Evolutionary conservation across 495 filamentous ascomycete genomes (phyloP), one percentile per base, ranked within the genome.

Genomic region (Astrothelium subdiscretum): DNA sequence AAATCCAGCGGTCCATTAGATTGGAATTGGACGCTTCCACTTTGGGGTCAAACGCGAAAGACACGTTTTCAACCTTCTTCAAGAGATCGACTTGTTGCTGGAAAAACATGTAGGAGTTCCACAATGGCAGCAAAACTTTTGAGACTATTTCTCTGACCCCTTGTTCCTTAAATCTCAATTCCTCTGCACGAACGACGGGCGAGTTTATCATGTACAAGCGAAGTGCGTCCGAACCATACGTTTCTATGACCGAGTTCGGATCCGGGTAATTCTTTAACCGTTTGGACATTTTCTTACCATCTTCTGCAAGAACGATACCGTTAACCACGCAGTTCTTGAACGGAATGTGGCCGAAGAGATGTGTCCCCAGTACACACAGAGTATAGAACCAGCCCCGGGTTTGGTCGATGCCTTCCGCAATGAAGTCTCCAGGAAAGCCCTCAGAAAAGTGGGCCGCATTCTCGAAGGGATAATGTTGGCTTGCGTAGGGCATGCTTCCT

Each of bases 231-330:
- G 92, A 91, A 26, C 94, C 94, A 69, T 96, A 96, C 61, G 86
- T 85, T 54, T 87, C 73, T 80, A 98, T 96, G 66, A 98, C 82
- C 22, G 91, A 71, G 35, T 75, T 76, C 12, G 95, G 94, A 69
- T 97, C 95, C 10, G 95, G 95, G 71, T 97, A 98, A 74, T 98
- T 98, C 79, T 97, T 94, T 42, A 96, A 78, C 43, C 95, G 83
- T 78, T 98, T 98, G 1, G 92, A 97, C 94, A 98, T 98, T 79
- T 98, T 98, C 79, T 96, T 97, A 59, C 94, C 94, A 69, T 97
- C 91, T 73, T 96, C 91, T 6, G 87, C 94, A 32, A 98, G 80
- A 1, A 98, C 94, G 60, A 98, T 95, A 12, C 94, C 94, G 69
- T 96, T 97, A 51, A 97, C 95, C 13, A 97, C 89, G 69, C 91